Conservation (phyloP, 768 basidiomycete genomes). For the Amanita muscaria region DNA sequence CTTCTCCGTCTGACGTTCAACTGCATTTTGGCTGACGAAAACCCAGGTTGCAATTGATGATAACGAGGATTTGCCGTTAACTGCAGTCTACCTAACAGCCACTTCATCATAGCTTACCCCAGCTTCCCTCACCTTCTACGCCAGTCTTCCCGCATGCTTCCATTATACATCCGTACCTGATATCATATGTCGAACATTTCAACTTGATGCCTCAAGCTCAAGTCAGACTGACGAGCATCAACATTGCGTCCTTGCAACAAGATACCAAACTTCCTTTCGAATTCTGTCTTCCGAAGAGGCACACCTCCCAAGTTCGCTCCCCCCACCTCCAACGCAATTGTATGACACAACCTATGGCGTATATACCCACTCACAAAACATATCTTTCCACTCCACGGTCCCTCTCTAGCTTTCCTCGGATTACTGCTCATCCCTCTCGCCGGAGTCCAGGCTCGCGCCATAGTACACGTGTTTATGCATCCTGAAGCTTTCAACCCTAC, state of each 20-base stretch:
- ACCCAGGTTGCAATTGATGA: slow-evolving; percentile 45
- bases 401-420: slow-evolving; percentile 57
- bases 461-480: slow-evolving; percentile 44
- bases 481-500: slow-evolving; percentile 40
- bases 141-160: slow-evolving; percentile 58
- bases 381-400: slow-evolving; percentile 51
- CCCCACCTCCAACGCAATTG: no score
- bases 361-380: slow-evolving; percentile 66
- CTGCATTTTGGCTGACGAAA: background rate
- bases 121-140: slow-evolving; percentile 59
- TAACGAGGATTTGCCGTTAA: slow-evolving; percentile 44
- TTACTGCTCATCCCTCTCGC: slow-evolving; percentile 68
- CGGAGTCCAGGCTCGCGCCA: slow-evolving; percentile 68
- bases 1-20: background rate
- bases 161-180: slow-evolving; percentile 60
- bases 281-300: slow-evolving; percentile 41
- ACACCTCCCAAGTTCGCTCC: no score
- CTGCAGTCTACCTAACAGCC: slow-evolving; percentile 71
- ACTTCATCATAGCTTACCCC: slow-evolving; percentile 65
- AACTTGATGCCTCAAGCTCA: slow-evolving; percentile 46
- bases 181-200: slow-evolving; percentile 56
- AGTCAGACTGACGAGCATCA: slow-evolving; percentile 56
- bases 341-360: slow-evolving; percentile 59
- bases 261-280: slow-evolving; percentile 57
- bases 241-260: slow-evolving; percentile 67